Conservation (phyloP, 148 eudicot genomes). For the Camellia granthamiana region DNA sequence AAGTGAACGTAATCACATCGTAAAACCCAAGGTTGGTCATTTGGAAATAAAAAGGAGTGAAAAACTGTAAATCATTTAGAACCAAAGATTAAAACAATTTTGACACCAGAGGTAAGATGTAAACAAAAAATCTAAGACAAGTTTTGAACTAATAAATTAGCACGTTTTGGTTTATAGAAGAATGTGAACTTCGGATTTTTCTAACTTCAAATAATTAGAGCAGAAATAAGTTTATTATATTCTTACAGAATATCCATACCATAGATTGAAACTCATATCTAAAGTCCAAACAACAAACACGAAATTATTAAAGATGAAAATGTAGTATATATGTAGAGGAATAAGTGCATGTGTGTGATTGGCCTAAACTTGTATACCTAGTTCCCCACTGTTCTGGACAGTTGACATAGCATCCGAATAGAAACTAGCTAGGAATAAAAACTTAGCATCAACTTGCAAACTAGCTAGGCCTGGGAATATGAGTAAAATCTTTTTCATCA, state of each 20-base stretch:
- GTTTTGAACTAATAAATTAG: background rate
- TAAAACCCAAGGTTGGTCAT: background rate
- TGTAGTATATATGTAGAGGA: background rate
- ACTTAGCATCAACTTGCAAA: background rate
- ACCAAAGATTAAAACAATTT: background rate
- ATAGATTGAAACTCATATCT: background rate
- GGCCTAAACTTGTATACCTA: background rate
- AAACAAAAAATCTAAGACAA: background rate
- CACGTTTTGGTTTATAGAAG: background rate
- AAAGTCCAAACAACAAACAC: background rate
- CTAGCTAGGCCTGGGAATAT: background rate
- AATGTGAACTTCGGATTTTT: background rate
- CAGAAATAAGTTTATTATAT: background rate
- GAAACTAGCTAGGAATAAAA: background rate
- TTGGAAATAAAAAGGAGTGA: background rate
- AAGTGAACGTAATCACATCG: background rate
- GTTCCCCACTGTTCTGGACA: background rate
- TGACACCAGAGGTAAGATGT: background rate
- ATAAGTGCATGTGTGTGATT: background rate
- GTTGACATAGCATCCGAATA: background rate
- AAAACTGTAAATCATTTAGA: background rate
- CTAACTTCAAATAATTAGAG: constrained; percentile 1
- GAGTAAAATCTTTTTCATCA: background rate
- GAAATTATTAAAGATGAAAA: background rate
- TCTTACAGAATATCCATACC: background rate